phyloP scores from a whole-genome alignment of 2,329 filamentous ascomycete genomes.

The Anisogramma anomala region DNA sequence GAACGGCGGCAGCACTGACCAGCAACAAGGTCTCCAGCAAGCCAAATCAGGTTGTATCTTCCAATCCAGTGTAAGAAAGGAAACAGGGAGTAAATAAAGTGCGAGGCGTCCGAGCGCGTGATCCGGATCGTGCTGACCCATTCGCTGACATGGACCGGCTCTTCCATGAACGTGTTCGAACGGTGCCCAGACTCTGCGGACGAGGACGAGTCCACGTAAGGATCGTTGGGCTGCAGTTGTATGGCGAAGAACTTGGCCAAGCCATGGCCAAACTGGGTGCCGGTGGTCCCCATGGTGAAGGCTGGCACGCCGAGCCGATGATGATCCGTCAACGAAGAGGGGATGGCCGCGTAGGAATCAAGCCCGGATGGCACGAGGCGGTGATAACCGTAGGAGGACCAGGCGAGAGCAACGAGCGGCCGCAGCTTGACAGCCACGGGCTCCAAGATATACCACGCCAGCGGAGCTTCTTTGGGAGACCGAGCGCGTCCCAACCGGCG shows the following conservation, averaged over 20 bases:
- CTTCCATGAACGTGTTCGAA: slow-evolving; percentile 70
- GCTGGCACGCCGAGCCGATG: slow-evolving; percentile 2
- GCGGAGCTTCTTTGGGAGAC: not conserved
- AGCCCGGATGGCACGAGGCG: not conserved
- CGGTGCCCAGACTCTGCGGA: slow-evolving; percentile 38
- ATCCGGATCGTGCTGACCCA: slow-evolving; percentile 64
- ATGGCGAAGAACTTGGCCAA: slow-evolving; percentile 75
- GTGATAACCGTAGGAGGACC: not conserved
- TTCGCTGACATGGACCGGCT: slow-evolving; percentile 63
- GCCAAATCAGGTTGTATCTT: slow-evolving; percentile 82
- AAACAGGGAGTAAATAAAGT: slow-evolving; percentile 64
- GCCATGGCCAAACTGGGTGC: slow-evolving; percentile 54
- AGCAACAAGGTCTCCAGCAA: slow-evolving; percentile 78
- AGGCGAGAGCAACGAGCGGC: not conserved
- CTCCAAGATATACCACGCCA: slow-evolving; percentile 10
- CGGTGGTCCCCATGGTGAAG: slow-evolving; percentile 25
- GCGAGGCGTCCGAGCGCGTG: slow-evolving; percentile 34
- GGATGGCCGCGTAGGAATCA: not conserved
- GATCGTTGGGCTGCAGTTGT: slow-evolving; percentile 60
- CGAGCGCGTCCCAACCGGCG: not conserved
- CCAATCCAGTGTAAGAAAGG: slow-evolving; percentile 84
- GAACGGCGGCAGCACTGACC: slow-evolving; percentile 39
- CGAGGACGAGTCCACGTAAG: slow-evolving; percentile 41
- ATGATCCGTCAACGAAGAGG: not conserved
- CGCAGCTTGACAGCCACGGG: not conserved